A percentile compares a stretch with the other conserved stretches of the same genome.
Conservation (phyloP, 257 asterid species). For the Solanum phureja region DNA sequence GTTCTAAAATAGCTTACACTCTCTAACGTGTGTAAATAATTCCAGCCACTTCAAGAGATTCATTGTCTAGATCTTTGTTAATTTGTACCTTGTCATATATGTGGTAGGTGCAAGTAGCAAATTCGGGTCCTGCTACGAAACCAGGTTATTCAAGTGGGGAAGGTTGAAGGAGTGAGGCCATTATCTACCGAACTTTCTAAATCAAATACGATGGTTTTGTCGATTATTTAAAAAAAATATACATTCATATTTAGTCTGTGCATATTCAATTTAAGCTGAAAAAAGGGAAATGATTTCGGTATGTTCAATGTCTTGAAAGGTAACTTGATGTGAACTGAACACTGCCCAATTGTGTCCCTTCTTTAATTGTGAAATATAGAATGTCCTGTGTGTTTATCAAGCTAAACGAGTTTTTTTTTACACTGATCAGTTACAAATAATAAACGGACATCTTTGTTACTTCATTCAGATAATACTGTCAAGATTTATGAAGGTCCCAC, state of each 20-base stretch:
- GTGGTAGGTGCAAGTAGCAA: background rate
- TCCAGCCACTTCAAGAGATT: background rate
- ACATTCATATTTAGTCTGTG: background rate
- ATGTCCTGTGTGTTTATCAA: background rate
- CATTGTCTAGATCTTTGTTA: background rate
- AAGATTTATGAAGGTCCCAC: background rate
- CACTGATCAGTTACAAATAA: background rate
- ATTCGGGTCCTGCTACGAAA: background rate
- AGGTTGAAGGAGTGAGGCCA: background rate
- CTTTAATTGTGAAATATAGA: background rate
- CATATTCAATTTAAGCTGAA: background rate
- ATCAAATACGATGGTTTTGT: background rate
- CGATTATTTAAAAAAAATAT: background rate
- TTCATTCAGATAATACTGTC: background rate
- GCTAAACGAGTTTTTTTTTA: background rate
- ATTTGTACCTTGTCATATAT: background rate
- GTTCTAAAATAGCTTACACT: background rate
- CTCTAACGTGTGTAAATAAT: background rate
- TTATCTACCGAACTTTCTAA: background rate
- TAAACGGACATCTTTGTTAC: background rate
- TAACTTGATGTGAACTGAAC: background rate
- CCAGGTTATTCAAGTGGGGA: background rate
- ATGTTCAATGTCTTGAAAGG: background rate
- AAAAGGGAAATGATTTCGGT: background rate
- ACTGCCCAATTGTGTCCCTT: background rate